Evolutionary conservation across 306 rosid genomes (phyloP).

Genomic region (Begonia loranthoides): DNA sequence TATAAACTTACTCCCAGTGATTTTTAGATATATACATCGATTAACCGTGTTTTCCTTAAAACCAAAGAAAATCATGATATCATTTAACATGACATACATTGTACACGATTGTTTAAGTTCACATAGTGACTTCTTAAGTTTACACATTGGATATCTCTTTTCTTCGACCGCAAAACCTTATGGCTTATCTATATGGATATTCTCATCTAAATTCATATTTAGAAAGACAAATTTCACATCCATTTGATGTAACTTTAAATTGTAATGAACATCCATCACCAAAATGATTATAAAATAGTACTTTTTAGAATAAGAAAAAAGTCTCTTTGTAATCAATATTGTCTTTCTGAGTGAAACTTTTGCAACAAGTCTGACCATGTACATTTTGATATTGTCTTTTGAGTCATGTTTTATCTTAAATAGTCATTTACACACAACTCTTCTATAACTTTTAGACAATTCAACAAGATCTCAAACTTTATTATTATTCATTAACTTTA

Average conservation of each 20-base stretch:
- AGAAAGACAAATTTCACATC: background rate
- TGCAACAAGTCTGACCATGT: background rate
- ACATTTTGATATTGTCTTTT: background rate
- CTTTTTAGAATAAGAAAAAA: background rate
- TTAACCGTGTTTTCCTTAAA: constrained; percentile 5
- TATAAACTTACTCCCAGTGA: too few relatives aligned
- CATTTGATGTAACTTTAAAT: constrained; percentile 4
- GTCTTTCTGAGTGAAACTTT: background rate
- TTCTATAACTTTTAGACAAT: constrained; percentile 1
- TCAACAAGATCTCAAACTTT: constrained; percentile 3
- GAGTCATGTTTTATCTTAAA: constrained; percentile 1
- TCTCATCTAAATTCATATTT: background rate
- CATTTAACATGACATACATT: too few relatives aligned
- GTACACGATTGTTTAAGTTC: constrained; percentile 2
- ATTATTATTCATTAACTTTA: too few relatives aligned
- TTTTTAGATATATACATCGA: too few relatives aligned
- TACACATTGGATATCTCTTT: background rate
- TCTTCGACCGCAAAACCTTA: background rate
- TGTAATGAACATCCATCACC: background rate
- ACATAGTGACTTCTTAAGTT: constrained; percentile 3
- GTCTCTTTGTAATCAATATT: background rate
- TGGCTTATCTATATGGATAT: background rate
- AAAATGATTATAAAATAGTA: background rate
- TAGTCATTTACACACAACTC: background rate
- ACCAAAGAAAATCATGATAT: background rate